phyloP scores from a whole-genome alignment of 306 rosid genomes.

The Crotalaria pallida region DNA sequence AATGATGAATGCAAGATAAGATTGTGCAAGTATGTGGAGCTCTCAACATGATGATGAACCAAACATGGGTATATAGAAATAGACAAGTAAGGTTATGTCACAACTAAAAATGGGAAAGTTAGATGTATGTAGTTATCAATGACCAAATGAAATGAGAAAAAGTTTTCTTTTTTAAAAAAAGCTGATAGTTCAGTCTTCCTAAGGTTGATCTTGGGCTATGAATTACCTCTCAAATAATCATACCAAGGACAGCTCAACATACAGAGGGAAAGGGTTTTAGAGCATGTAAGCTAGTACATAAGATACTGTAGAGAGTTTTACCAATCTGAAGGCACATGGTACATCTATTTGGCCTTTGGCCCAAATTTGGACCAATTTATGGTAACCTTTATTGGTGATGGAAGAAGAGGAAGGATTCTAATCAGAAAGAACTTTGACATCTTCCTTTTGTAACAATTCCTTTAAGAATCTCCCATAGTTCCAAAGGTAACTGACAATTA shows the following conservation, averaged over 20 bases:
- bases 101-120: neutral
- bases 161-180: neutral
- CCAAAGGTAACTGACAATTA: conserved; percentile 45
- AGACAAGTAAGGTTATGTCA: neutral
- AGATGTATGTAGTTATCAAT: neutral
- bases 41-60: neutral
- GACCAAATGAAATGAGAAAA: neutral
- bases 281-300: neutral
- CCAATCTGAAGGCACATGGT: neutral
- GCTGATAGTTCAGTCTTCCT: neutral
- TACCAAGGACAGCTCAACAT: neutral
- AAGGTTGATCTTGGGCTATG: neutral
- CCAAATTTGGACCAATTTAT: neutral
- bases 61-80: neutral
- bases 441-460: conserved; percentile 44
- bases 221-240: neutral
- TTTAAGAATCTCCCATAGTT: conserved; percentile 52
- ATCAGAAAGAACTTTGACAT: neutral
- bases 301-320: neutral
- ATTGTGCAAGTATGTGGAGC: neutral
- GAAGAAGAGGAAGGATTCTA: neutral
- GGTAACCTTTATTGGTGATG: neutral
- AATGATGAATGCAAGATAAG: neutral
- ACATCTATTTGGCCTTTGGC: neutral
- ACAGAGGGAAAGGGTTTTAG: neutral